phyloP scores from a whole-genome alignment of 371 early-diverging fungal species.

The Mortierella sp. region DNA sequence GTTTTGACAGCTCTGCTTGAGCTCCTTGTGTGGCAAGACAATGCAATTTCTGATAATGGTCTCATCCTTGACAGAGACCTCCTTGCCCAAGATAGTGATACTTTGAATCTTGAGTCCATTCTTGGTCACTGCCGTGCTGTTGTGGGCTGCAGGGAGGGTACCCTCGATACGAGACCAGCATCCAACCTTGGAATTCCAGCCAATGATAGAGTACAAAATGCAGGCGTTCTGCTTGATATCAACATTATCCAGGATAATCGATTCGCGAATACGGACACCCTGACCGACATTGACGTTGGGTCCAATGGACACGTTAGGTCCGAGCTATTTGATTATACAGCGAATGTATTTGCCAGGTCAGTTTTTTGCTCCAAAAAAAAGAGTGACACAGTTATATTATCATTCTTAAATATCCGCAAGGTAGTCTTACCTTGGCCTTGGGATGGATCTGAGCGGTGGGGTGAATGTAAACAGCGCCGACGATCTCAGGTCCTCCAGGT shows the following conservation, averaged over 20 bases:
- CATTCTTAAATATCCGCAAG: neutral
- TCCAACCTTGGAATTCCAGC: constrained; percentile 96
- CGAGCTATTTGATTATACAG: constrained; percentile 66
- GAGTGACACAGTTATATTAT: too few relatives aligned
- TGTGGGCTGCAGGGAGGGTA: constrained; percentile 72
- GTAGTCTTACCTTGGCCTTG: constrained; percentile 80
- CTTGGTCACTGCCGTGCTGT: constrained; percentile 76
- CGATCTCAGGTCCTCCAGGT: constrained; percentile 80
- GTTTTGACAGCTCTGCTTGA: constrained; percentile 90
- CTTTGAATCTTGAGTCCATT: constrained; percentile 93
- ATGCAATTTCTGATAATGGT: constrained; percentile 95
- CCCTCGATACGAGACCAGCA: constrained; percentile 96
- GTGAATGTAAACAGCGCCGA: constrained; percentile 94
- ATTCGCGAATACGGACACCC: constrained; percentile 95
- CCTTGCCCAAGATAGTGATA: constrained; percentile 92
- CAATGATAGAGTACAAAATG: constrained; percentile 93
- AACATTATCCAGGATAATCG: constrained; percentile 95
- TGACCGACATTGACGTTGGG: constrained; percentile 94
- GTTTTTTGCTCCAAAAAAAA: neutral
- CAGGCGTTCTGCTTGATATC: constrained; percentile 83
- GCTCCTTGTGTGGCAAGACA: constrained; percentile 97
- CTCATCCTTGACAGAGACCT: constrained; percentile 92
- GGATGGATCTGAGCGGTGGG: constrained; percentile 94
- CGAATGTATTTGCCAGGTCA: neutral
- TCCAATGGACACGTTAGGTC: constrained; percentile 97